Base-by-base conservation (phyloP, 768 basidiomycete genomes). In the Lentinula aciculospora region DNA sequence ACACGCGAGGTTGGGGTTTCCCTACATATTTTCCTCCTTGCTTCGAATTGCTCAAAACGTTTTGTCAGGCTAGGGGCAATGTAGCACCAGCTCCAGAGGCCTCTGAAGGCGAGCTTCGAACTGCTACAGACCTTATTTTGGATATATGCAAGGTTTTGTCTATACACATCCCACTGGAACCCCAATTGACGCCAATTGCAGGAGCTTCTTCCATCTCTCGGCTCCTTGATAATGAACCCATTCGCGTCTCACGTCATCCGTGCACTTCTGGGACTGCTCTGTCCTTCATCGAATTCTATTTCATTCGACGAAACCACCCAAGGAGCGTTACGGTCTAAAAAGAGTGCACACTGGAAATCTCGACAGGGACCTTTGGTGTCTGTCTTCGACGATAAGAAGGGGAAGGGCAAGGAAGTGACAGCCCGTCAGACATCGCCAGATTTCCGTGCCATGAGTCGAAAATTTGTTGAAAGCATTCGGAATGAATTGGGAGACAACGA, bases 211-310 rank as follows among this genome's bases (percentile, higher is more conserved):
- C 84, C 87, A 0, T 69, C 71, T 3, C 74, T 95, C 32, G 69
- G 83, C 0, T 73, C 77, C 7, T 80, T 95, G 44, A 72, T 96
- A 39, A 84, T 87, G 74, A 86, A 96, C 64, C 86, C 89, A 31
- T 96, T 94, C 65, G 94, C 89, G 34, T 95, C 96, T 0, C 96
- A 98, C 63, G 91, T 94, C 42, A 62, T 96, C 46, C 87, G 95
- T 36, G 83, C 88, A 23, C 71, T 98, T 2, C 79, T 98, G 13
- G 67, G 88, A 4, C 76, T 97, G 42, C 76, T 97, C n/a, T 85
- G 83, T 13, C 89, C 92, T 0, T 71, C 76, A 28, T 65, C 82
- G 1, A 75, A 79, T 4, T 60, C 76, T 12, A 71, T 75, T 27
- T 65, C 82, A 2, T 76, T 80, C 3, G 60, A 77, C 15, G 63